phyloP scores from a whole-genome alignment of 768 basidiomycete species.

The Candolleomyces aberdarensis region DNA sequence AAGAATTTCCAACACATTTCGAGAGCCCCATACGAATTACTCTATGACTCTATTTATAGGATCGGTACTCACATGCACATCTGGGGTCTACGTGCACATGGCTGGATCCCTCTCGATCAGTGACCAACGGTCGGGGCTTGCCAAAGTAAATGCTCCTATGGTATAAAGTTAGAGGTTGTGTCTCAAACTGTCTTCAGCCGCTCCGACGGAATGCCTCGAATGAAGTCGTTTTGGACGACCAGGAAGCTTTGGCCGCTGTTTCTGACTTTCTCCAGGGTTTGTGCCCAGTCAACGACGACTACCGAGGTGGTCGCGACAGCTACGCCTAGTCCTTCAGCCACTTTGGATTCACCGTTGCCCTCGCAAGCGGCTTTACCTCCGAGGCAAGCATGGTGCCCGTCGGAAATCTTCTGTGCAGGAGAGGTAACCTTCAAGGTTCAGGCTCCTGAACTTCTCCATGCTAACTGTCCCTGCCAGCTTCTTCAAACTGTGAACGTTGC shows the following conservation, averaged over 20 bases:
- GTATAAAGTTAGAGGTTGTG: background rate
- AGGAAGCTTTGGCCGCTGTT: background rate
- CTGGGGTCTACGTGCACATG: background rate
- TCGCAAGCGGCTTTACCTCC: constrained; percentile 66
- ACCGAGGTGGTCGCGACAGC: constrained; percentile 47
- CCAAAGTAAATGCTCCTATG: background rate
- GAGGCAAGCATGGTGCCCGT: constrained; percentile 70
- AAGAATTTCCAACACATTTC: no score
- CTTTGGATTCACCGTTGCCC: constrained; percentile 52
- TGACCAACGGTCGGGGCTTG: background rate
- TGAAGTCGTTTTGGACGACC: background rate
- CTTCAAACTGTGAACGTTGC: constrained; percentile 87
- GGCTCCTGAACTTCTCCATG: constrained; percentile 8
- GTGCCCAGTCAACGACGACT: constrained; percentile 1
- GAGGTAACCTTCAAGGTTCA: constrained; percentile 40
- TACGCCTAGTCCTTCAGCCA: constrained; percentile 58
- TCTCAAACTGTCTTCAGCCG: constrained; percentile 10
- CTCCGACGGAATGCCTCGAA: background rate
- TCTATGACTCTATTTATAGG: no score
- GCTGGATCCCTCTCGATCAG: background rate
- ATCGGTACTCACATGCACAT: background rate
- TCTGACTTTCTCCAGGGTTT: background rate
- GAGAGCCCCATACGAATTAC: no score
- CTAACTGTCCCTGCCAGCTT: constrained; percentile 40
- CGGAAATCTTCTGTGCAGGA: constrained; percentile 79